Conservation (phyloP, 139 green algal genomes). For the Micractinium conductrix region DNA sequence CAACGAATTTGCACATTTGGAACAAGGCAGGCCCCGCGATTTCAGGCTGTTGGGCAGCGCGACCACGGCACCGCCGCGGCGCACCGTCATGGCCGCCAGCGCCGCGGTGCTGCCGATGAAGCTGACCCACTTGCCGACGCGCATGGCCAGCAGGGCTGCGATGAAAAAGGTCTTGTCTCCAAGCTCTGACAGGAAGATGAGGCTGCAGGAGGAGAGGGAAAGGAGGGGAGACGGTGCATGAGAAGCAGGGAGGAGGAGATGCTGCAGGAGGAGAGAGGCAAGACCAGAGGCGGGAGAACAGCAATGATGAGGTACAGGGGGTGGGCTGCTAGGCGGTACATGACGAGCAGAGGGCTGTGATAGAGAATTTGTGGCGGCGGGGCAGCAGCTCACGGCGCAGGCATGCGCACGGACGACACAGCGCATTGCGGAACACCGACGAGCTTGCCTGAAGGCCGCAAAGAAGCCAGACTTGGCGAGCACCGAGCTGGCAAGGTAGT, state of each 20-base stretch:
- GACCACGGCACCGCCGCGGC: no score
- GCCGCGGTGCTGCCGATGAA: conserved; percentile 73
- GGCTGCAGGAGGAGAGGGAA: conserved; percentile 13
- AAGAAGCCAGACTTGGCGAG: conserved; percentile 88
- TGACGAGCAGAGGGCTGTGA: not conserved
- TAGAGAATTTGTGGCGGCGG: not conserved
- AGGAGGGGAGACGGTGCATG: no score
- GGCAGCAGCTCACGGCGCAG: not conserved
- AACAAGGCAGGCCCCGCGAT: no score
- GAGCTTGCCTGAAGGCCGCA: conserved; percentile 79
- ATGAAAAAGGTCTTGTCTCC: conserved; percentile 99
- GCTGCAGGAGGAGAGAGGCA: not conserved
- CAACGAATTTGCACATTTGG: no score
- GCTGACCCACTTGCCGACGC: conserved; percentile 66
- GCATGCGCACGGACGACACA: not conserved
- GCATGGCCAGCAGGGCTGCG: conserved; percentile 94
- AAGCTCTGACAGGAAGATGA: conserved; percentile 97
- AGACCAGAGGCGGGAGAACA: not conserved
- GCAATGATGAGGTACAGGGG: no score
- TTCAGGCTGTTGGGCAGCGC: no score
- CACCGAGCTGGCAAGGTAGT: conserved; percentile 51
- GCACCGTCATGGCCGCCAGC: conserved; percentile 76
- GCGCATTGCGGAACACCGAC: not conserved
- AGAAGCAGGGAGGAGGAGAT: conserved; percentile 41
- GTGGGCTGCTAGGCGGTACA: not conserved